A percentile compares a stretch with the other conserved stretches of the same genome.
Evolutionary conservation across 179 eudicot genomes (phyloP).

Genomic region (Amaranthus tricolor): DNA sequence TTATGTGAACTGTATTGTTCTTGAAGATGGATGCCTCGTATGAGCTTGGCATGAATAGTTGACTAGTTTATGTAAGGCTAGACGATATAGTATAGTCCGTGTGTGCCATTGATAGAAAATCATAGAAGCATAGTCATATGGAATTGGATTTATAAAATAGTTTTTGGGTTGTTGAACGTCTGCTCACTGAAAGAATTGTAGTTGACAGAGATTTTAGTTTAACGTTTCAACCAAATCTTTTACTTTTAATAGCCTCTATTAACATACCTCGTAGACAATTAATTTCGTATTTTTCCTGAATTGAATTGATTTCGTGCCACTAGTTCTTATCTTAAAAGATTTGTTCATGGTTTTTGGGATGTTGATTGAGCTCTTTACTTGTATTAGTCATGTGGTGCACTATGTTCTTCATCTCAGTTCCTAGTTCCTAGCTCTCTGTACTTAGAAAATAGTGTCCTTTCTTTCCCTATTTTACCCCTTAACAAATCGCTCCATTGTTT

Average conservation of each 20-base stretch:
- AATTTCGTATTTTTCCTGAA: neutral
- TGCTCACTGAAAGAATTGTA: neutral
- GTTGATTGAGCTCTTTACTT: neutral
- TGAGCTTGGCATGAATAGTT: constrained; percentile 1
- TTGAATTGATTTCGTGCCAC: neutral
- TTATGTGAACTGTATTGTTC: neutral
- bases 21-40: neutral
- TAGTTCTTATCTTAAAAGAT: neutral
- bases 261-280: neutral
- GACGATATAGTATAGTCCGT: too few species aligned
- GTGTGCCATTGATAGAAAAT: neutral
- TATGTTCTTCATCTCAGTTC: too few species aligned
- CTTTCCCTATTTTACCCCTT: too few species aligned
- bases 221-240: neutral
- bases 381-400: neutral
- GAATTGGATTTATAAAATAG: neutral
- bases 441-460: too few species aligned
- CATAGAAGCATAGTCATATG: neutral
- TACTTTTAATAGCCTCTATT: neutral
- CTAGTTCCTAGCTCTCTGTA: too few species aligned
- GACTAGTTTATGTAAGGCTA: neutral
- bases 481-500: too few species aligned
- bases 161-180: neutral
- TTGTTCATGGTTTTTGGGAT: neutral
- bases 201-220: neutral